These are phyloP conservation scores for Russula foetens DNA, from an alignment of 768 basidiomycete species.

Conservation along the genomic window DNA sequence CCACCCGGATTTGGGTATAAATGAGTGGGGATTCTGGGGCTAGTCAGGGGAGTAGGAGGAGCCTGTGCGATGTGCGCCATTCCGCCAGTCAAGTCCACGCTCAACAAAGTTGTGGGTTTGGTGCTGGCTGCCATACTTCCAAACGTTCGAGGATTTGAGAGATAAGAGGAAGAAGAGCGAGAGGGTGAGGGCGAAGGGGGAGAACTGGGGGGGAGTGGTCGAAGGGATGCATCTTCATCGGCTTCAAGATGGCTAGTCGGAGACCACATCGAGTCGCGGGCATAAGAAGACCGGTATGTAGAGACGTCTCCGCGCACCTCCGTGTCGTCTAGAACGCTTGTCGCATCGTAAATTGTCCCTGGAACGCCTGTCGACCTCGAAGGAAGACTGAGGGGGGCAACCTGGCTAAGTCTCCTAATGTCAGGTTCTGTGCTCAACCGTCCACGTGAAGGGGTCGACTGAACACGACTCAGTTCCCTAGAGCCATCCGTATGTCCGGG, in stretches of 20 bases:
- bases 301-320: constrained; percentile 31
- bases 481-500: constrained; percentile 17
- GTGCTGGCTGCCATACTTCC: constrained; percentile 81
- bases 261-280: constrained; percentile 73
- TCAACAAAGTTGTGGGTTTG: constrained; percentile 91
- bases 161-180: constrained; percentile 73
- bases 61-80: constrained; percentile 92
- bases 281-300: constrained; percentile 48
- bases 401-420: constrained; percentile 19
- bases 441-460: constrained; percentile 20
- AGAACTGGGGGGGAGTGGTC: constrained; percentile 81
- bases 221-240: constrained; percentile 90
- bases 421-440: constrained; percentile 21
- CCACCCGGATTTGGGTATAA: constrained; percentile 39
- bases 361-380: constrained; percentile 41
- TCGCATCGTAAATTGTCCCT: constrained; percentile 41
- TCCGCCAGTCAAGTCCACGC: constrained; percentile 75
- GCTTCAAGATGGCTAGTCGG: constrained; percentile 71
- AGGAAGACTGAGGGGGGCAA: constrained; percentile 14
- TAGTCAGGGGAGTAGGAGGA: constrained; percentile 48
- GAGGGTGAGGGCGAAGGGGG: constrained; percentile 85
- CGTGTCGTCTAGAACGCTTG: constrained; percentile 27
- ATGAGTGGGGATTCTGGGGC: constrained; percentile 49
- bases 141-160: constrained; percentile 76
- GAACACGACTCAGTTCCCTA: constrained; percentile 17